Evolutionary conservation across 1,284 basidiomycete species (phyloP).

Genomic region (Pseudozyma thailandica): DNA sequence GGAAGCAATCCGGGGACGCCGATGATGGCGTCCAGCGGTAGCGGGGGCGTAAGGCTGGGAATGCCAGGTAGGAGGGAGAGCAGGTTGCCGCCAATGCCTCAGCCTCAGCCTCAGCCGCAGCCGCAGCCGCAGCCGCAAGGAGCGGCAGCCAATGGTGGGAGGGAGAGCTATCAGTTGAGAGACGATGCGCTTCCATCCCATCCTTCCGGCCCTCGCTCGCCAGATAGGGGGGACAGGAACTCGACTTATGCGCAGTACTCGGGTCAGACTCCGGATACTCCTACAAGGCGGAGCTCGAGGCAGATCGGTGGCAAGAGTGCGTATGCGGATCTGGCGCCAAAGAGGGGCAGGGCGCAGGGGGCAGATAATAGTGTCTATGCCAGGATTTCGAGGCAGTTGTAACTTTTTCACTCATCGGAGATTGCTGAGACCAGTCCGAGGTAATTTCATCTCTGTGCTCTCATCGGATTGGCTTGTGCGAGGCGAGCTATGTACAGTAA

Average conservation of each 20-base stretch:
- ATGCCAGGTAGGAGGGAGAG: conserved; percentile 14
- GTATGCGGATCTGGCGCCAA: conserved; percentile 10
- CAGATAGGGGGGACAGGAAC: conserved; percentile 6
- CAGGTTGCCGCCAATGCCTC: conserved; percentile 25
- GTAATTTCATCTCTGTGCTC: too few relatives aligned
- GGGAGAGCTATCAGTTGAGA: conserved; percentile 28
- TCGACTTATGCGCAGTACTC: background rate
- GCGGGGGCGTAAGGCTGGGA: background rate
- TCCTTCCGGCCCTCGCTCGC: conserved; percentile 6
- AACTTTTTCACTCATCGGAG: too few relatives aligned
- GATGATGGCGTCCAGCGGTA: background rate
- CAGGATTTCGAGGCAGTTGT: conserved; percentile 33
- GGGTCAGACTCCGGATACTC: conserved; percentile 20
- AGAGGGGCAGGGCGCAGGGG: conserved; percentile 5
- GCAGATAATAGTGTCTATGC: conserved; percentile 21
- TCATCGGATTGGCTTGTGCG: too few relatives aligned
- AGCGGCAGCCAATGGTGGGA: too few relatives aligned
- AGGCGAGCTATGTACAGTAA: too few relatives aligned
- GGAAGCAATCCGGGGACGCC: conserved; percentile 11
- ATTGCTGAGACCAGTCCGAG: too few relatives aligned
- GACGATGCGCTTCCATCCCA: conserved; percentile 17
- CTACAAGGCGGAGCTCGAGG: conserved; percentile 28
- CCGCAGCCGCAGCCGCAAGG: background rate
- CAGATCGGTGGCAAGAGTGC: conserved; percentile 12
- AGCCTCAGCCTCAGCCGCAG: conserved; percentile 2